Conservation (phyloP, 495 filamentous ascomycete species). For the Penicillium nucicola region DNA sequence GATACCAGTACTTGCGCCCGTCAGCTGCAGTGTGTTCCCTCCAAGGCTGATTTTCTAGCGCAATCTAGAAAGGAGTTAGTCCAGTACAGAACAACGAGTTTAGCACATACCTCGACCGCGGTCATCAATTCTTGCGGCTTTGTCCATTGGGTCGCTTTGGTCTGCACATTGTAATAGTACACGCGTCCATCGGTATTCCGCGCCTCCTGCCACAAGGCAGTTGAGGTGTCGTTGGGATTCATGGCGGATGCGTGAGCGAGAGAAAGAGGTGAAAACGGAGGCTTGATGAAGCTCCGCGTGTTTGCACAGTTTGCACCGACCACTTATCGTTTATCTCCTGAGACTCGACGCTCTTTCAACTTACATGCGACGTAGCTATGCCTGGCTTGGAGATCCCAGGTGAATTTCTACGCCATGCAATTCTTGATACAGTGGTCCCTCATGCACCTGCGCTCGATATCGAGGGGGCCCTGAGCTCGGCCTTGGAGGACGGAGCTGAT, state of each 20-base stretch:
- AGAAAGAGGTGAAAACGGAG: conserved; percentile 20
- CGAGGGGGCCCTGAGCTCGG: conserved; percentile 52
- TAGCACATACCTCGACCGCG: conserved; percentile 67
- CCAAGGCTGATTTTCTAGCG: conserved; percentile 81
- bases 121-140: conserved; percentile 91
- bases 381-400: conserved; percentile 39
- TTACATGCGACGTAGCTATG: conserved; percentile 38
- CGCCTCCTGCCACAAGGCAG: conserved; percentile 75
- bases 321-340: conserved; percentile 18
- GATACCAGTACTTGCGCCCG: conserved; percentile 91
- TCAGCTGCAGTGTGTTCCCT: conserved; percentile 86
- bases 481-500: conserved; percentile 45
- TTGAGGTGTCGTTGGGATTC: conserved; percentile 59
- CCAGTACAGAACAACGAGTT: conserved; percentile 1
- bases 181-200: conserved; percentile 76
- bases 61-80: conserved; percentile 53
- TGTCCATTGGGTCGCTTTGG: conserved; percentile 88
- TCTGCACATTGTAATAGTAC: conserved; percentile 92
- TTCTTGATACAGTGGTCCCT: conserved; percentile 77
- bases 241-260: conserved; percentile 40
- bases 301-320: conserved; percentile 34
- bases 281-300: conserved; percentile 20
- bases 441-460: conserved; percentile 63
- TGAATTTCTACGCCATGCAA: conserved; percentile 68
- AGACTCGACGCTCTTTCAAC: conserved; percentile 8